Base-by-base conservation (phyloP, 371 early-diverging fungal genomes). In the Apophysomyces sp. region DNA sequence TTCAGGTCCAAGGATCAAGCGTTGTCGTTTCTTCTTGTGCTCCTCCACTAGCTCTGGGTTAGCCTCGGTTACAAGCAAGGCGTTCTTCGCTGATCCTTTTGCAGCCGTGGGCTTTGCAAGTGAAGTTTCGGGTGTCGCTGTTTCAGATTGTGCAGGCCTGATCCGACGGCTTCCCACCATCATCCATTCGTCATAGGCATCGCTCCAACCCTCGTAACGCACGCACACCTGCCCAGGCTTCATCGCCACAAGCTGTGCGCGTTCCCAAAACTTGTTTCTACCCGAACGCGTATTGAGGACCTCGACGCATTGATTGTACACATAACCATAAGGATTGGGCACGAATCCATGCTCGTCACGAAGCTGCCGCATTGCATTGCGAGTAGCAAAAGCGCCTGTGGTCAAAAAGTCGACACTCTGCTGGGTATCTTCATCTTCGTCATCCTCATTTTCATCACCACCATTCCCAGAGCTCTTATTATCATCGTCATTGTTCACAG, bases 151-250 rank as follows among this genome's bases (percentile, higher is more conserved):
- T 16, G 56, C 64, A 15, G 58, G 37, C 9, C 76, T 62, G 12
- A 81, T 71, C 5, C 86, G 72, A n/a, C 78, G 68, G 54, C 88
- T 89, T 15, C 83, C 88, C 2, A 81, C 71, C 34, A 76, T 80
- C 16, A 87, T 65, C 88, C 88, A 87, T 60, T 87, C 88, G 40
- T 89, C 89, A 62, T 78, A 85, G 21, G 69, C 62, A 0, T 73
- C 66, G 8, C 73, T 70, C 86, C 89, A 86, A 2, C 81, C 86
- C 55, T 88, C 84, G 61, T 83, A 87, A 26, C 77, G 83, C 1
- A 86, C 74, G 30, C 67, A 67, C 27, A 87, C 82, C 52, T 77
- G 72, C 0, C 81, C 81, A 6, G 75, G 73, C 18, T 72, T 61
- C 71, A 86, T 72, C 0, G 63, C 80, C 1, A 81, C 68, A 41